Base-by-base conservation (phyloP, 2,329 filamentous ascomycete genomes). In the Hymenoscyphus linearis region DNA sequence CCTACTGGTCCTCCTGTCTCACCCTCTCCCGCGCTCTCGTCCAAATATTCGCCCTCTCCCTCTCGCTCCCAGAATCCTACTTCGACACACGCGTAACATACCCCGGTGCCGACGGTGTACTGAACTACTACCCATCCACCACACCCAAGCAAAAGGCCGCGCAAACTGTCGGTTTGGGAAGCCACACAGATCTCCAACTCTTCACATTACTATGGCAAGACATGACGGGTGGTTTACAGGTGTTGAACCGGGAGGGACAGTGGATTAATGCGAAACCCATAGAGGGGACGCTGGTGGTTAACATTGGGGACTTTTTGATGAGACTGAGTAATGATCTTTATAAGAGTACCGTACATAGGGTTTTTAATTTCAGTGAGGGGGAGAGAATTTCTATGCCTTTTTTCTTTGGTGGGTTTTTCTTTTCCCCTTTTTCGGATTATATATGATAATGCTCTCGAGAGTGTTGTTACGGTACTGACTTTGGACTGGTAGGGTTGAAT, bases 381-480 rank as follows among this genome's bases (percentile, higher is more conserved):
- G 78, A 79, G 58, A 73, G 81, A 14, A 79, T 81, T 50, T 82
- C 78, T 0, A 82, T 84, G 78, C 80, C 81, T 0, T 84, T 84
- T 68, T 84, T 84, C 70, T 80, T 84, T 58, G 79, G 78, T 76
- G 68, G 63, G 68, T 35, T 34, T 18, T n/a, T n/a, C 16, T 40
- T n/a, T 40, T 18, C 2, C 10, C 0, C 31, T 31, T 31, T n/a
- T n/a, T n/a, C n/a, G n/a, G n/a, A n/a, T n/a, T n/a, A n/a, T n/a
- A n/a, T n/a, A n/a, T n/a, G n/a, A n/a, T n/a, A n/a, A n/a, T n/a
- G n/a, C n/a, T n/a, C n/a, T n/a, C n/a, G n/a, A n/a, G n/a, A n/a
- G n/a, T n/a, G n/a, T n/a, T n/a, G n/a, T n/a, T n/a, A n/a, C n/a
- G n/a, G n/a, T n/a, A n/a, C n/a, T n/a, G n/a, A n/a, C n/a, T n/a